Evolutionary conservation across 176 grass and related monocot species (phyloP), one percentile per base, ranked within the genome.

Genomic region (Guadua angustifolia): DNA sequence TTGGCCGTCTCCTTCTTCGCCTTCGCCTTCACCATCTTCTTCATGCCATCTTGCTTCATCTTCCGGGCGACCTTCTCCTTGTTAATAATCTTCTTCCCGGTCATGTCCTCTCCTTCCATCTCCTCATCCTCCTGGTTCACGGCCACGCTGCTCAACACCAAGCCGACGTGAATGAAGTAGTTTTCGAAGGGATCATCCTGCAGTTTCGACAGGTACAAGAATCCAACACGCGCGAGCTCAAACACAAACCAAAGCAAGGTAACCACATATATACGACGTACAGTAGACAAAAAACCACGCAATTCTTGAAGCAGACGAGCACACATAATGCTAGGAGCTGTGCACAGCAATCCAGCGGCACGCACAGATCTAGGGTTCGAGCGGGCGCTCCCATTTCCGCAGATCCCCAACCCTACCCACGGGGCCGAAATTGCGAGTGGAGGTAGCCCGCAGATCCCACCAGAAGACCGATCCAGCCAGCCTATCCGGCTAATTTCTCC

Each of bases 321-420:
- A 45, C 7, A 45, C 4, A 35, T 7, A 6, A 10, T 10, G 17
- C 26, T 39, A 81, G 13, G 12, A 25, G 2, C 64, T 59, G 32
- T 22, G 11, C 35, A 9, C 6, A 40, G 19, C 57, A 77, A 16
- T 58, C 18, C 1, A 60, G 1, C 6, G 3, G 40, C 21, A 77
- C 21, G 7, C 75, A 64, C 18, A 45, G 24, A 63, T 64, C 42
- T 78, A 64, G 68, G 80, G 69, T 83, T 73, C 12, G 9, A 35
- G 2, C 7, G 11, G 45, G 45, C 17, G 51, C 51, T 55, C 51
- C 51, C 5, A 40, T 42, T 76, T 59, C 33, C 2, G 33, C 17
- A 22, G 4, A 55, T 35, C 22, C 51, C 35, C 18, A 56, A 53
- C 57, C 57, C 57, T 59, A 59, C 21, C 8, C 56, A 58, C 56